Evolutionary conservation across 768 basidiomycete genomes (phyloP), one percentile per base, ranked within the genome.

Genomic region (Ramaria sp.): DNA sequence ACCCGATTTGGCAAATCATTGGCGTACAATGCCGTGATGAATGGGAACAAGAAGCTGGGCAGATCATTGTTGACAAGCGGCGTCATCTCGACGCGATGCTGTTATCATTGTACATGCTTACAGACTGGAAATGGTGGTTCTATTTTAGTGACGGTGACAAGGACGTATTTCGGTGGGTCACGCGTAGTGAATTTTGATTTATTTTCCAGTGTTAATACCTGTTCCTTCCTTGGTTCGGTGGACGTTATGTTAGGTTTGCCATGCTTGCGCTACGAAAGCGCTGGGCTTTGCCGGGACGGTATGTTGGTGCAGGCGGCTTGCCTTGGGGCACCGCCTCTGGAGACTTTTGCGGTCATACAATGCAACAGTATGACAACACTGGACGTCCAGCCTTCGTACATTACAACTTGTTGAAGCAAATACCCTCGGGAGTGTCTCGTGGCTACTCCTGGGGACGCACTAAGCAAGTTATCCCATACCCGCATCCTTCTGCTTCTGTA

Each of bases 271-370:
- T 74, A 0, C 57, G 71, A 3, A 74, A 74, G 50, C 64, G 72
- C n/a, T 74, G 73, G 73, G 71, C 66, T 3, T 65, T 71, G 2
- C 73, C 73, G 0, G 71, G 72, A 2, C 65, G 70, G 6, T 69
- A 67, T 57, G 66, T 74, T 36, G 68, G 67, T 3, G 64, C 69
- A 0, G 72, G 64, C 0, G 68, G 61, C 5, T 56, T 73, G 16
- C 69, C 70, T 48, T 16, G 63, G 55, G 25, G 64, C 60, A 30
- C 66, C 49, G 16, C 59, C 57, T 38, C 54, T 12, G 48, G 56
- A 9, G 42, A 41, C 18, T 61, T 57, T 49, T 61, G 64, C 49
- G 36, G 59, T 6, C 64, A 65, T 48, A 67, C 65, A 18, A 68
- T 69, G 66, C 32, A 65, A 3, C 73, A 74, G 59, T 65, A 67